Conservation (phyloP, 257 asterid species). For the Mentha longifolia region DNA sequence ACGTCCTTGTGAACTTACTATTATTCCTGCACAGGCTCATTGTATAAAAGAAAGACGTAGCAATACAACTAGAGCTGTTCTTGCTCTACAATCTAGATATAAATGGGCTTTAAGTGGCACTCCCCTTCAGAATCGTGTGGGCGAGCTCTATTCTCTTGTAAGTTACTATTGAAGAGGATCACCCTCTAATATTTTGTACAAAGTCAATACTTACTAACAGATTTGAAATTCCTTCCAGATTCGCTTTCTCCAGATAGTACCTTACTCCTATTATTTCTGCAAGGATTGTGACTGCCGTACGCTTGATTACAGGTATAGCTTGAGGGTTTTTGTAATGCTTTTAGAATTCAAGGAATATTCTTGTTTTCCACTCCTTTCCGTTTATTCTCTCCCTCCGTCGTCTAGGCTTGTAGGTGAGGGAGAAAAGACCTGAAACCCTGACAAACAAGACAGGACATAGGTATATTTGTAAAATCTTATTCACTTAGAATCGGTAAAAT, state of each 20-base stretch:
- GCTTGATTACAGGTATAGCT: slow-evolving; percentile 79
- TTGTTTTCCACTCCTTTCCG: slow-evolving; percentile 2
- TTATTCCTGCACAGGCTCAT: slow-evolving; percentile 67
- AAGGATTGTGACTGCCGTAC: slow-evolving; percentile 91
- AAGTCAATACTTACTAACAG: slow-evolving; percentile 19
- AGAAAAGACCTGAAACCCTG: neutral
- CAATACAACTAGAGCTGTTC: slow-evolving; percentile 86
- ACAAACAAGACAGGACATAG: neutral
- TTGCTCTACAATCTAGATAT: slow-evolving; percentile 74
- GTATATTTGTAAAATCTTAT: neutral
- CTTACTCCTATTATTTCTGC: slow-evolving; percentile 90
- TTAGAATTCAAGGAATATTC: slow-evolving; percentile 10
- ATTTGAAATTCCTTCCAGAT: slow-evolving; percentile 57
- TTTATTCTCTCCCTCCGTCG: slow-evolving; percentile 10
- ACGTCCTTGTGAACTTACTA: slow-evolving; percentile 18
- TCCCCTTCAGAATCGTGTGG: slow-evolving; percentile 97
- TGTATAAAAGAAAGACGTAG: slow-evolving; percentile 82
- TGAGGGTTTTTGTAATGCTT: slow-evolving; percentile 22
- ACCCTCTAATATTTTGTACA: slow-evolving; percentile 20
- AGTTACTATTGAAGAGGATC: slow-evolving; percentile 41
- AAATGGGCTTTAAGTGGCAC: slow-evolving; percentile 99
- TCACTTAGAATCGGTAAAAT: slow-evolving; percentile 16
- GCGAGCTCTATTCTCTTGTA: slow-evolving; percentile 98
- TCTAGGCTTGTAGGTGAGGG: slow-evolving; percentile 1
- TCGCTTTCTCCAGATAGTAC: slow-evolving; percentile 83